Percentiles rank a stretch among this genome's conserved stretches.
phyloP scores from a whole-genome alignment of 805 yeast genomes.

The Zygotorulaspora florentina region DNA sequence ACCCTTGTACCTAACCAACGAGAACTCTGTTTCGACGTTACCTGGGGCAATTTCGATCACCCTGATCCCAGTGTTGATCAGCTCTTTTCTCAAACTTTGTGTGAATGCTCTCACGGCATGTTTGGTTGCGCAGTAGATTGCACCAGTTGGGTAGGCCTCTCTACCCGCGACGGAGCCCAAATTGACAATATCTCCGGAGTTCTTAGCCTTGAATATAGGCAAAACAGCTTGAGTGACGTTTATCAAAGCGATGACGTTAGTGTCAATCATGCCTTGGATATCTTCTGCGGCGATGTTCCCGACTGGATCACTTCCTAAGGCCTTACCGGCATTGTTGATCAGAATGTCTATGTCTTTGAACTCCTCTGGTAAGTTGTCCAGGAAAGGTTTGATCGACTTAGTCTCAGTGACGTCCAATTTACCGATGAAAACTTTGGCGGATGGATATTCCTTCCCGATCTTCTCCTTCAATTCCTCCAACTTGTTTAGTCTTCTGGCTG shows the following conservation, averaged over 20 bases:
- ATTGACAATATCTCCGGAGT: conserved; percentile 69
- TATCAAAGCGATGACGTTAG: conserved; percentile 85
- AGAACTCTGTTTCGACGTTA: conserved; percentile 65
- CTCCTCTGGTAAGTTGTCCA: conserved; percentile 51
- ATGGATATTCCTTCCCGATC: conserved; percentile 46
- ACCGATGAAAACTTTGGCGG: conserved; percentile 43
- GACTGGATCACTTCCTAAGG: conserved; percentile 71
- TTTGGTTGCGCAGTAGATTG: conserved; percentile 72
- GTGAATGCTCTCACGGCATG: conserved; percentile 70
- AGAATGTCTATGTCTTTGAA: conserved; percentile 63
- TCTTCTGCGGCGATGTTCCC: conserved; percentile 65
- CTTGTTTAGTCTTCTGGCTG: conserved; percentile 73
- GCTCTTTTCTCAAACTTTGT: conserved; percentile 68
- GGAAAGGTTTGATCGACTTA: conserved; percentile 48
- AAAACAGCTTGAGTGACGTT: conserved; percentile 77
- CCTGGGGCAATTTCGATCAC: conserved; percentile 68
- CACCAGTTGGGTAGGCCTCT: conserved; percentile 75
- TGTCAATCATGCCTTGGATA: conserved; percentile 70
- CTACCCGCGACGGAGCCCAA: conserved; percentile 77
- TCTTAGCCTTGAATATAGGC: conserved; percentile 63
- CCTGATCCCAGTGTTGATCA: conserved; percentile 63
- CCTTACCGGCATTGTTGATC: conserved; percentile 75
- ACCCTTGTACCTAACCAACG: conserved; percentile 56
- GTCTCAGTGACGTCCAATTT: conserved; percentile 55
- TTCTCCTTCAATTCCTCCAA: conserved; percentile 47